Percentiles rank a stretch among this genome's conserved stretches.
Conservation (phyloP, 148 eudicot species). For the Salicornia ramosissima region DNA sequence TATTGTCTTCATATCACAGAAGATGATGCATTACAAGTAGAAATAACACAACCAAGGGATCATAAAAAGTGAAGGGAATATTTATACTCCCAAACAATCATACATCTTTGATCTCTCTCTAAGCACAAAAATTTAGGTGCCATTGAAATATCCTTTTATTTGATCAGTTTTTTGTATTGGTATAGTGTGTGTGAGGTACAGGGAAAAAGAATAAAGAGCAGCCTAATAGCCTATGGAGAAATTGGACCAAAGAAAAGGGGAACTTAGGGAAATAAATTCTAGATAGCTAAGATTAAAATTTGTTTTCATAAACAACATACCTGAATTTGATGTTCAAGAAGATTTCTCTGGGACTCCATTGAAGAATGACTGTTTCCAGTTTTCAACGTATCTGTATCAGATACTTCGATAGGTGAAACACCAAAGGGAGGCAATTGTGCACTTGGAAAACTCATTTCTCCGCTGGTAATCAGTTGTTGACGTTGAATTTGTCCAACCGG, state of each 20-base stretch:
- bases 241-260: no score
- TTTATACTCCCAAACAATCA: no score
- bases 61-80: not conserved
- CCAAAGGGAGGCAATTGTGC: slow-evolving; percentile 38
- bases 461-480: slow-evolving; percentile 30
- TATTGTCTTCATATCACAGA: not conserved
- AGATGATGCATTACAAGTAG: not conserved
- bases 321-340: slow-evolving; percentile 70
- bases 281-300: not conserved
- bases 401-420: slow-evolving; percentile 32
- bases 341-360: slow-evolving; percentile 42
- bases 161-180: no score
- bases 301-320: slow-evolving; percentile 28
- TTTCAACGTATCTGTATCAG: slow-evolving; percentile 30
- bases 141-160: no score
- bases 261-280: not conserved
- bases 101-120: no score
- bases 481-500: slow-evolving; percentile 34
- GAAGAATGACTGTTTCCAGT: slow-evolving; percentile 31
- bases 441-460: slow-evolving; percentile 31
- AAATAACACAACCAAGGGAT: not conserved
- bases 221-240: no score
- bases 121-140: no score
- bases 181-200: no score
- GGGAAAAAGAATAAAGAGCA: no score